These are phyloP conservation scores for Candida multigemmis DNA, from an alignment of 805 yeast species.

Conservation along the genomic window DNA sequence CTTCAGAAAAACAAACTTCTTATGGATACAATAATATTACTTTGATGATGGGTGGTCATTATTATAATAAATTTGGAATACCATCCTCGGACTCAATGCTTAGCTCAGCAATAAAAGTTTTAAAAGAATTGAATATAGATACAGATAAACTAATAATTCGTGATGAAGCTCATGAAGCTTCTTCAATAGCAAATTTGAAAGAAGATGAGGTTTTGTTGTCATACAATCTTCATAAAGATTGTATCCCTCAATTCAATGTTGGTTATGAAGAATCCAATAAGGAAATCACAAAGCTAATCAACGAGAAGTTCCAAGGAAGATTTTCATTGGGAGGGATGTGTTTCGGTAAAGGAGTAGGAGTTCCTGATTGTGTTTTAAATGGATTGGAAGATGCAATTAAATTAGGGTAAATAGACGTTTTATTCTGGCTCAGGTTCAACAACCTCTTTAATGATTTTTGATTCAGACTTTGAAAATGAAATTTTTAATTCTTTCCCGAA, in stretches of 20 bases:
- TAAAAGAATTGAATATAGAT: conserved; percentile 13
- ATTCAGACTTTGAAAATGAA: conserved; percentile 23
- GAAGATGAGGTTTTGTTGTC: conserved; percentile 22
- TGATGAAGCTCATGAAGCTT: conserved; percentile 11
- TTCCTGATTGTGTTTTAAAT: conserved; percentile 75
- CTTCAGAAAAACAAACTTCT: background rate
- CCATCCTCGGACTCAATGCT: conserved; percentile 20
- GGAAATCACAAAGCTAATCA: conserved; percentile 20
- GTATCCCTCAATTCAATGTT: conserved; percentile 74
- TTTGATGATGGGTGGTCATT: conserved; percentile 86
- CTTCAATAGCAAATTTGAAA: conserved; percentile 7
- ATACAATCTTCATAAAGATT: conserved; percentile 28
- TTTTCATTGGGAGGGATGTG: conserved; percentile 73
- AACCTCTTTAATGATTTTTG: conserved; percentile 10
- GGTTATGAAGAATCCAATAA: conserved; percentile 48
- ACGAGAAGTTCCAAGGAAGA: conserved; percentile 22
- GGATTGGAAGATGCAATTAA: conserved; percentile 47
- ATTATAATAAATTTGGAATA: conserved; percentile 17
- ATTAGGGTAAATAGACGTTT: conserved; percentile 4
- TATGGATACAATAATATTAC: conserved; percentile 60
- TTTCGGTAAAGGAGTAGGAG: conserved; percentile 70
- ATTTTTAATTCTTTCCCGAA: conserved; percentile 45
- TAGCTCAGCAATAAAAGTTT: conserved; percentile 15
- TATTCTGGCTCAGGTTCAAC: conserved; percentile 1
- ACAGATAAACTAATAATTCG: conserved; percentile 14